A percentile compares a stretch with the other conserved stretches of the same genome.
Evolutionary conservation across 1,284 basidiomycete species (phyloP).

Genomic region (Laetiporus sulphureus): DNA sequence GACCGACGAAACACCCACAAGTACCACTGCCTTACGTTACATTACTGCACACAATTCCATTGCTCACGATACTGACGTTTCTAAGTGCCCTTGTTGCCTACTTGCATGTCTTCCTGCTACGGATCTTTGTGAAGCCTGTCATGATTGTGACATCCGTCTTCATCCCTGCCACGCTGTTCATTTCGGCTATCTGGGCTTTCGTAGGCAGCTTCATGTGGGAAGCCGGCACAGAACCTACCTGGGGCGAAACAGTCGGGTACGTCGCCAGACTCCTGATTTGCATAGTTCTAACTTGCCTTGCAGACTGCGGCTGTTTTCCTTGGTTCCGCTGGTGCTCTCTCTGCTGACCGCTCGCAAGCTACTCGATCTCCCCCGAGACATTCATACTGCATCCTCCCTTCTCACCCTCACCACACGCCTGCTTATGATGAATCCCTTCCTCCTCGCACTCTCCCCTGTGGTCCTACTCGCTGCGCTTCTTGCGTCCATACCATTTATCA

Average conservation of each 20-base stretch:
- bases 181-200: conserved; percentile 85
- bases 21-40: conserved; percentile 59
- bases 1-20: conserved; percentile 33
- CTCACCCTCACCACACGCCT: conserved; percentile 78
- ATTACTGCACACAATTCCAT: conserved; percentile 77
- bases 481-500: conserved; percentile 79
- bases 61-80: conserved; percentile 75
- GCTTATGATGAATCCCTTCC: conserved; percentile 72
- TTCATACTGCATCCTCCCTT: conserved; percentile 68
- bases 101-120: conserved; percentile 69
- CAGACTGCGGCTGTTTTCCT: conserved; percentile 70
- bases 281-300: conserved; percentile 6
- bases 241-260: conserved; percentile 79
- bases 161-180: conserved; percentile 74
- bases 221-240: conserved; percentile 58
- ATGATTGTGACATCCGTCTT: conserved; percentile 75
- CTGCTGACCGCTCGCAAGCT: conserved; percentile 69
- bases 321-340: conserved; percentile 69
- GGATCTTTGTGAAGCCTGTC: conserved; percentile 77
- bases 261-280: conserved; percentile 21
- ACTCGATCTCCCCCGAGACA: conserved; percentile 55
- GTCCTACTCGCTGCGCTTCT: conserved; percentile 72
- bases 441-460: conserved; percentile 75
- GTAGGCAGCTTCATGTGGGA: conserved; percentile 87
- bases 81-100: conserved; percentile 70